Conservation (phyloP, 495 filamentous ascomycete genomes). For the Penicillium tannophilum region DNA sequence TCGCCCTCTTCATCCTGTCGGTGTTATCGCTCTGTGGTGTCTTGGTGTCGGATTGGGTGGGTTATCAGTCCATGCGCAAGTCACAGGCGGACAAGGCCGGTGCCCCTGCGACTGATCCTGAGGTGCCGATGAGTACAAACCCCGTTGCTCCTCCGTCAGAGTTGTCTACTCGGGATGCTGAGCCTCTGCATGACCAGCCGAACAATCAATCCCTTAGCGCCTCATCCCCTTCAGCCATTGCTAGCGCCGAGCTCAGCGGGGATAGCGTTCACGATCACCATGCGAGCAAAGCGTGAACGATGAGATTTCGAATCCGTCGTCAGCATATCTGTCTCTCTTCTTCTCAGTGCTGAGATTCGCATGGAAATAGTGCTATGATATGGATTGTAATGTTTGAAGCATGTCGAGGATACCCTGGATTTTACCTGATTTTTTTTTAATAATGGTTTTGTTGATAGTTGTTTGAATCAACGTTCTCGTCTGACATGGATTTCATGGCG, state of each 20-base stretch:
- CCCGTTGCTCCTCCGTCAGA: conserved; percentile 16
- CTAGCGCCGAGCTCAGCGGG: conserved; percentile 18
- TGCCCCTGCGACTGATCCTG: conserved; percentile 7
- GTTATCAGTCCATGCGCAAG: conserved; percentile 28
- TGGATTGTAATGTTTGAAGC: not conserved
- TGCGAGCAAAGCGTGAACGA: conserved; percentile 7
- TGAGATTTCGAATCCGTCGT: not conserved
- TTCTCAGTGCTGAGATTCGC: not conserved
- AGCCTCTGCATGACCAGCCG: conserved; percentile 26
- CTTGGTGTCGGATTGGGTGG: conserved; percentile 27
- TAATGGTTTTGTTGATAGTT: not conserved
- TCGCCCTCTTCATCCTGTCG: conserved; percentile 30
- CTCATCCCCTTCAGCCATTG: conserved; percentile 14
- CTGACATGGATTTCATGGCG: not conserved
- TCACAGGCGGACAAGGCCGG: conserved; percentile 5
- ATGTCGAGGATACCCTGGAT: not conserved
- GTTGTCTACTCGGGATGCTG: conserved; percentile 25
- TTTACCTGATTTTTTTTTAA: not conserved
- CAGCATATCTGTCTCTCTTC: not conserved
- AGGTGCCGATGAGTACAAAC: conserved; percentile 24
- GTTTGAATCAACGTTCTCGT: not conserved
- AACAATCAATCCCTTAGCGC: conserved; percentile 18
- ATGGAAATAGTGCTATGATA: not conserved
- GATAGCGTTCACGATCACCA: conserved; percentile 8
- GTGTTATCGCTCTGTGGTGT: conserved; percentile 34